phyloP scores from a whole-genome alignment of 306 rosid genomes.

The Myrica gale region DNA sequence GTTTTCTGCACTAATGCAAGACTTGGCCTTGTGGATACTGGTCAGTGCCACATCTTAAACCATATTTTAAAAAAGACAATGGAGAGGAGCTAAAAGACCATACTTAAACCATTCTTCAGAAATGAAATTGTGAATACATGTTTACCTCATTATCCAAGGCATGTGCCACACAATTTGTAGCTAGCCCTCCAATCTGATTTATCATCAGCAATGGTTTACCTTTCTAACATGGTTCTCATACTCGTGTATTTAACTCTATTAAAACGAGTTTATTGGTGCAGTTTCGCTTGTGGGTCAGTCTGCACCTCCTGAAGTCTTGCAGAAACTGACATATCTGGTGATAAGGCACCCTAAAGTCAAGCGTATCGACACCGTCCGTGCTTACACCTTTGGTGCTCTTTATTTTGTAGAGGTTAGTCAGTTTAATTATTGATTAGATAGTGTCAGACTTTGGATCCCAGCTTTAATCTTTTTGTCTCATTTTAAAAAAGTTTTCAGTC shows the following conservation, averaged over 20 bases:
- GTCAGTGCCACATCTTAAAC: neutral
- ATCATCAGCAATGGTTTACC: neutral
- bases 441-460: neutral
- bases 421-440: neutral
- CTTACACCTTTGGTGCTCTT: constrained; percentile 93
- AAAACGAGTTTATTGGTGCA: constrained; percentile 22
- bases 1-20: neutral
- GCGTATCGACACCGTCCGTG: constrained; percentile 91
- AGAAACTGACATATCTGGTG: constrained; percentile 79
- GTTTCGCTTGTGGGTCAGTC: constrained; percentile 91
- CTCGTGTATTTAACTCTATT: neutral
- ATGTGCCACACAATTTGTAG: neutral
- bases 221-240: neutral
- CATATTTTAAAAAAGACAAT: too few species aligned
- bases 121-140: too few species aligned
- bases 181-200: neutral
- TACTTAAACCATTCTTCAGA: too few species aligned
- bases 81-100: too few species aligned
- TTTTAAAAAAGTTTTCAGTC: neutral
- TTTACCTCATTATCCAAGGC: too few species aligned
- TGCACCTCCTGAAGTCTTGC: constrained; percentile 88
- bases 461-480: neutral
- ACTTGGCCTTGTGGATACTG: neutral
- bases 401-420: constrained; percentile 89
- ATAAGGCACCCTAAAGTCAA: constrained; percentile 66